Evolutionary conservation across 2,329 filamentous ascomycete species (phyloP), one percentile per base, ranked within the genome.

Genomic region (Fusarium nodosum): DNA sequence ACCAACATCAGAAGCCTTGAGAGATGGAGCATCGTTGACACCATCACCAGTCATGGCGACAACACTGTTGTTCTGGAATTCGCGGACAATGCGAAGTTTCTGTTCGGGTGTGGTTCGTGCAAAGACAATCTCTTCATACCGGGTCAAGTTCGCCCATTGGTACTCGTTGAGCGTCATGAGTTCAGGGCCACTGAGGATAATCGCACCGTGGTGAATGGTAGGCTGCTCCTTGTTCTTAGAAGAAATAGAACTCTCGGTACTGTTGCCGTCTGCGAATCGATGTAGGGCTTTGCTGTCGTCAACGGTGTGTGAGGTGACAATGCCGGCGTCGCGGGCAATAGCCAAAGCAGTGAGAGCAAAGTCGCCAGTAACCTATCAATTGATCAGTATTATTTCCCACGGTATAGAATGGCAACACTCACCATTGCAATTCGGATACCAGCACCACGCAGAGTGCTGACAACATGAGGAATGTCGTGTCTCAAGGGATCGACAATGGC

Each of bases 11-110:
- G 93, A 92, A 1, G 90, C 89, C 3, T 91, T 89, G 6, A 97
- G 86, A 3, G 93, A 93, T 0, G 93, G 93, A 0, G 93, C 91
- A 75, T 97, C 93, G 73, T 97, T 97, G 71, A 95, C 93, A 20
- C 93, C 93, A 72, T 97, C 93, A 38, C 93, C 93, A 3, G 94
- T 92, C 88, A 97, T 96, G 39, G 90, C 93, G 1, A 97, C 88
- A 3, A 92, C 90, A 78, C 69, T 91, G 75, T 86, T 83, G 11
- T 86, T 82, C 74, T 93, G 91, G 64, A 93, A 90, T 76, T 92
- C 91, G 31, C 87, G 87, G n/a, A 94, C 91, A 64, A 94, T 94
- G 34, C 90, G 88, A 9, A 94, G 85, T 76, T 94, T 94, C 75
- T 94, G 91, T 74, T 94, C 91, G 0, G 91, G 91, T 0, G 91